Conservation (phyloP, 768 basidiomycete species). For the Phylloporus sp. region DNA sequence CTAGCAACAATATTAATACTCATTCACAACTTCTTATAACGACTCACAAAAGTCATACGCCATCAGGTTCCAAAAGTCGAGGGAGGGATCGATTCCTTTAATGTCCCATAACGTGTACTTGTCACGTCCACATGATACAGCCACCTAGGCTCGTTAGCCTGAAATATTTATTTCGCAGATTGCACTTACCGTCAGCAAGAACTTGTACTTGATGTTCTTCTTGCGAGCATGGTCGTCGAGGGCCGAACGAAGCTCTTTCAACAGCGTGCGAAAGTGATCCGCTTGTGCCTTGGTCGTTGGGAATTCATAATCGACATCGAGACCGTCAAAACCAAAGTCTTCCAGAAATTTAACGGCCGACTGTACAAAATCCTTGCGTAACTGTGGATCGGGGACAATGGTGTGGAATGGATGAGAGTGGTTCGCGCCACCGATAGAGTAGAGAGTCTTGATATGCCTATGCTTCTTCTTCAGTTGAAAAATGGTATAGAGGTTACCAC, state of each 20-base stretch:
- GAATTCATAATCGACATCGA: conserved; percentile 94
- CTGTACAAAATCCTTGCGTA: conserved; percentile 72
- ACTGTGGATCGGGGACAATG: conserved; percentile 59
- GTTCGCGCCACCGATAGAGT: conserved; percentile 96
- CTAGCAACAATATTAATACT: conserved; percentile 33
- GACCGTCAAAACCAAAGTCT: conserved; percentile 88
- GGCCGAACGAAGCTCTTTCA: conserved; percentile 70
- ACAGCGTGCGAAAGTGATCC: conserved; percentile 74
- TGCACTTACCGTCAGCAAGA: conserved; percentile 65
- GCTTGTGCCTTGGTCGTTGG: conserved; percentile 78
- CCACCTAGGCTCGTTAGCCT: conserved; percentile 50
- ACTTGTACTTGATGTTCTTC: conserved; percentile 58
- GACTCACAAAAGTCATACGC: conserved; percentile 73
- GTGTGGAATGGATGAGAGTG: conserved; percentile 86
- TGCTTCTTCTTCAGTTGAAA: conserved; percentile 86
- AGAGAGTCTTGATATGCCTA: conserved; percentile 71
- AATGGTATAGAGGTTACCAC: conserved; percentile 92
- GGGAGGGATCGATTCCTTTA: conserved; percentile 77
- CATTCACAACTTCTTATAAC: conserved; percentile 18
- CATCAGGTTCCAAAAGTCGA: conserved; percentile 99
- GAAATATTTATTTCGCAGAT: neutral
- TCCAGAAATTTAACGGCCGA: conserved; percentile 78
- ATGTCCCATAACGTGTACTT: conserved; percentile 79
- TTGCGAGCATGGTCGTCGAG: conserved; percentile 71
- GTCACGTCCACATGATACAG: conserved; percentile 87